Percentiles rank a stretch among this genome's conserved stretches.
phyloP scores from a whole-genome alignment of 768 basidiomycete genomes.

The Obba rivulosa region DNA sequence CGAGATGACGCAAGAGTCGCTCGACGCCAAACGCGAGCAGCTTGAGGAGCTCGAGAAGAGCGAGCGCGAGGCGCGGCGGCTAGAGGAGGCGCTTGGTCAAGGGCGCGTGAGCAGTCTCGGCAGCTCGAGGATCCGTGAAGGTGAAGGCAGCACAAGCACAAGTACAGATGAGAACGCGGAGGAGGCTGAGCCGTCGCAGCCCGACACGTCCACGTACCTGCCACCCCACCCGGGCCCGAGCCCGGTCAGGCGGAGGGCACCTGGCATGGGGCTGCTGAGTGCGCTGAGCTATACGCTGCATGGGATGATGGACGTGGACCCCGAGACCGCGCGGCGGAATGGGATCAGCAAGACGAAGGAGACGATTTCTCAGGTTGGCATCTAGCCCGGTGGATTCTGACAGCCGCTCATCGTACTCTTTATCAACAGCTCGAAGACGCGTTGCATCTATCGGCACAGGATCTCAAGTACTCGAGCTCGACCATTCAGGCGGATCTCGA shows the following conservation, averaged over 20 bases:
- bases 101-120: slow-evolving; percentile 16
- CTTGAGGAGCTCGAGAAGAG: slow-evolving; percentile 90
- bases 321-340: slow-evolving; percentile 90
- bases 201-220: slow-evolving; percentile 40
- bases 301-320: slow-evolving; percentile 99
- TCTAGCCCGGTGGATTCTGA: slow-evolving; percentile 1
- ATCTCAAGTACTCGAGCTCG: slow-evolving; percentile 92
- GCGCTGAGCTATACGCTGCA: slow-evolving; percentile 93
- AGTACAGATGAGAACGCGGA: slow-evolving; percentile 28
- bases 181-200: slow-evolving; percentile 32
- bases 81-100: slow-evolving; percentile 73
- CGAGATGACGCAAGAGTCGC: slow-evolving; percentile 90
- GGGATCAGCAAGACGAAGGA: slow-evolving; percentile 93
- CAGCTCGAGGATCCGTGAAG: slow-evolving; percentile 15
- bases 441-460: slow-evolving; percentile 84
- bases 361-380: slow-evolving; percentile 82
- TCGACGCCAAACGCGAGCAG: slow-evolving; percentile 79
- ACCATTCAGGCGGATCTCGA: slow-evolving; percentile 98
- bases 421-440: slow-evolving; percentile 83
- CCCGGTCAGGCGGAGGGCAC: slow-evolving; percentile 54
- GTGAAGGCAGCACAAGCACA: slow-evolving; percentile 16
- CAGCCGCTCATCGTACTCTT: no score
- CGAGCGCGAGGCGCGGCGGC: slow-evolving; percentile 82
- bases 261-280: slow-evolving; percentile 82
- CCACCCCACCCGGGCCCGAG: slow-evolving; percentile 81